A percentile compares a stretch with the other conserved stretches of the same genome.
phyloP scores from a whole-genome alignment of 164 flowering plant genomes.

The Liriodendron chinense region DNA sequence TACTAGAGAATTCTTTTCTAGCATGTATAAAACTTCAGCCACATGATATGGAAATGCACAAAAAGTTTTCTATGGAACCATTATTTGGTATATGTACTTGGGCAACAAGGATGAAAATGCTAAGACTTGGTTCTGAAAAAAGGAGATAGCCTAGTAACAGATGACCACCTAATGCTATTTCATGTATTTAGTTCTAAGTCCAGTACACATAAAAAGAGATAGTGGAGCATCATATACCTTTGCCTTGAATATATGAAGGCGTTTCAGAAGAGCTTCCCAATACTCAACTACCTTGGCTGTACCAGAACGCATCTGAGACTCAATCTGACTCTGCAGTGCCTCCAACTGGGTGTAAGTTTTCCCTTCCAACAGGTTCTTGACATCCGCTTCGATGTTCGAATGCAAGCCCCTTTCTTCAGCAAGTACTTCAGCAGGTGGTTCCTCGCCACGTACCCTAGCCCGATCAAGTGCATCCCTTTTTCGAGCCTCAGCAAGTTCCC shows the following conservation, averaged over 20 bases:
- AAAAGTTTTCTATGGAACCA: too few species aligned
- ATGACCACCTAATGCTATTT: neutral
- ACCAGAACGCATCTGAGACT: slow-evolving; percentile 82
- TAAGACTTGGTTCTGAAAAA: neutral
- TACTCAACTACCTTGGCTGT: slow-evolving; percentile 93
- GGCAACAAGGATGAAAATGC: neutral
- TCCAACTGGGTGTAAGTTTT: slow-evolving; percentile 68
- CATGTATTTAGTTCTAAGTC: neutral
- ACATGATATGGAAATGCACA: too few species aligned
- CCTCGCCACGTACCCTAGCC: slow-evolving; percentile 96
- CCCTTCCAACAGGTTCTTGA: slow-evolving; percentile 63
- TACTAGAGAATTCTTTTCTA: too few species aligned
- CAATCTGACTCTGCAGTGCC: slow-evolving; percentile 53
- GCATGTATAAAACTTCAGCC: too few species aligned
- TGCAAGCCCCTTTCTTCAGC: slow-evolving; percentile 96
- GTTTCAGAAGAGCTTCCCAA: slow-evolving; percentile 96
- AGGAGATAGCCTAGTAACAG: neutral
- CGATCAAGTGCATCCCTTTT: slow-evolving; percentile 90
- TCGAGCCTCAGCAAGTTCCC: slow-evolving; percentile 93
- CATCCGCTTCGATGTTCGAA: slow-evolving; percentile 84
- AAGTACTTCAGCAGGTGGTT: slow-evolving; percentile 89
- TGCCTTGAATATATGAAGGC: slow-evolving; percentile 88
- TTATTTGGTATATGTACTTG: neutral
- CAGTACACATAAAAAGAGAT: neutral
- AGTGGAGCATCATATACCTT: slow-evolving; percentile 44